phyloP scores from a whole-genome alignment of 2,329 filamentous ascomycete species.

The Cryphonectria parasitica region DNA sequence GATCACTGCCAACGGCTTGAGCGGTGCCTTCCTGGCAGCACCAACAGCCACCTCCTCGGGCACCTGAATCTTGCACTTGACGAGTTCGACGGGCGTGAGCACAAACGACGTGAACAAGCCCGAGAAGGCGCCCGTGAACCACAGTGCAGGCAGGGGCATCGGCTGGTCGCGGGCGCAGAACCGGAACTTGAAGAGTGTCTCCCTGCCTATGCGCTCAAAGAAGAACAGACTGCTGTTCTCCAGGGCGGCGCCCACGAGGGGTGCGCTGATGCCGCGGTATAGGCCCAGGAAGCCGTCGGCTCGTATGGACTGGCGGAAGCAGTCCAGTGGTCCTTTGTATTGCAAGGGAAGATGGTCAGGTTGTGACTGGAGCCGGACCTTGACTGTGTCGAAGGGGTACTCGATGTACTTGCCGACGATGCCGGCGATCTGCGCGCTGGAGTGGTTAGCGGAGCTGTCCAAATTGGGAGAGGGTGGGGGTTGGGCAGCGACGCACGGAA shows the following conservation, averaged over 20 bases:
- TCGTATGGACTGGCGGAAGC: constrained; percentile 83
- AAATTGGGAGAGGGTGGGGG: background rate
- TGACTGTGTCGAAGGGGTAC: constrained; percentile 98
- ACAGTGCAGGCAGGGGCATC: constrained; percentile 75
- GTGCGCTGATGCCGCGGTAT: constrained; percentile 92
- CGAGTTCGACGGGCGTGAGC: constrained; percentile 91
- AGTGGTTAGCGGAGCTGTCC: constrained; percentile 18
- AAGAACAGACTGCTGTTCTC: constrained; percentile 94
- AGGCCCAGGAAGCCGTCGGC: constrained; percentile 79
- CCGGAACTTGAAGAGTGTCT: constrained; percentile 61
- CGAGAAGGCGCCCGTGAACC: constrained; percentile 81
- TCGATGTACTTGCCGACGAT: constrained; percentile 95
- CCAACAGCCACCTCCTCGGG: constrained; percentile 50
- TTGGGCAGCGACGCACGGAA: constrained; percentile 61
- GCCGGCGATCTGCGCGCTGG: constrained; percentile 67
- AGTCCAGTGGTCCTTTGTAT: constrained; percentile 88
- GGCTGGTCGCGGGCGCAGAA: constrained; percentile 56
- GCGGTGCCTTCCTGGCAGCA: constrained; percentile 45
- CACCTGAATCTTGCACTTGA: constrained; percentile 98
- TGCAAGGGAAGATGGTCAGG: constrained; percentile 79
- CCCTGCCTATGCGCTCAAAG: constrained; percentile 78
- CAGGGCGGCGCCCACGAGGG: constrained; percentile 85
- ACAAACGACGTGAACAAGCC: constrained; percentile 89
- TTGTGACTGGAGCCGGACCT: constrained; percentile 96
- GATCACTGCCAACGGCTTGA: constrained; percentile 73